Base-by-base conservation (phyloP, 1,139 yeast species). In the Lodderomyces orthopsilosis region DNA sequence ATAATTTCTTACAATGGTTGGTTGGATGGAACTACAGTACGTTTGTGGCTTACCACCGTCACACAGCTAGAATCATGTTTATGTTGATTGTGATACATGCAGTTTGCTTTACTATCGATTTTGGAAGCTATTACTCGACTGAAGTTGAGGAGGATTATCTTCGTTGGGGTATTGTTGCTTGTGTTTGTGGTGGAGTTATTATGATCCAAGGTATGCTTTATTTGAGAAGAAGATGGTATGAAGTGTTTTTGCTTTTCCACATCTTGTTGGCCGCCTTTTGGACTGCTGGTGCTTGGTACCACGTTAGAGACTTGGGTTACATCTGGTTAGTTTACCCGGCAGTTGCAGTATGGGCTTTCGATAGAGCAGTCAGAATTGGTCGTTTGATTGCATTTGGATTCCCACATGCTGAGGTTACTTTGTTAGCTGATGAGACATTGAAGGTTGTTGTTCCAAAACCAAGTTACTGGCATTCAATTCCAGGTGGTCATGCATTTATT, bases 401-500 rank as follows among this genome's bases (percentile, higher is more conserved):
- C 46, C 76, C 74, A 1, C 50, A 51, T 14, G 69, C 78, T 1
- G 52, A 56, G 10, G 62, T 74, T 10, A 49, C 55, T 14, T 54
- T 75, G 32, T 49, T 66, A 33, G 57, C 65, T 2, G 66, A 63
- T 37, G 76, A 72, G 47, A 68, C 75, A 2, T 59, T 75, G 26
- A 66, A 67, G 50, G 65, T 75, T 2, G 53, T 58, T 3, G 61
- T 74, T 3, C 74, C 76, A 1, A 70, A 61, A 38, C 75, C 77
- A 14, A 53, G 50, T 2, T 57, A 62, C 46, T 75, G 78, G 78
- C 55, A 59, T 15, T 53, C 73, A 1, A 54, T 61, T 37, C 76
- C 79, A 8, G 82, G 81, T 35, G 75, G 79, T 1, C 79, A 76
- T 54, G 81, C 77, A 0, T 78, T 71, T 45, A 61, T 78, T 33